These are phyloP conservation scores for Aspergillus bertholletiae DNA, from an alignment of 495 filamentous ascomycete species.

Conservation along the genomic window DNA sequence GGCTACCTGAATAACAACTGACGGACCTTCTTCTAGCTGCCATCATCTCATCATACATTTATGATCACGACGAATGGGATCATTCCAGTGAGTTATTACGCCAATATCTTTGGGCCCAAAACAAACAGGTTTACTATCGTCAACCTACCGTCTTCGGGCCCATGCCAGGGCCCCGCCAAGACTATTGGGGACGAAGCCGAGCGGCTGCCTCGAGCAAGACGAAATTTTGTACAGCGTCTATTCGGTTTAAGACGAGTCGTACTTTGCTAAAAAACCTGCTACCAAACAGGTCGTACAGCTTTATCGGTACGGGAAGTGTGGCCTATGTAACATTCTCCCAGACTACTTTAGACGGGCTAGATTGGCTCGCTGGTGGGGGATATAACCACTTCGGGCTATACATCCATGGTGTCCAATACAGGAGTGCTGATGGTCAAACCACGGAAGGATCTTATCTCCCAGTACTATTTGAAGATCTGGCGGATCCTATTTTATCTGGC, in stretches of 20 bases:
- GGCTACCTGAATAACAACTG: background rate
- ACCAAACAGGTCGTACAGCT: constrained; percentile 38
- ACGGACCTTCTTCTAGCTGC: constrained; percentile 30
- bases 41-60: constrained; percentile 51
- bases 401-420: constrained; percentile 55
- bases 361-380: constrained; percentile 53
- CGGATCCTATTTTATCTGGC: constrained; percentile 51
- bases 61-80: constrained; percentile 58
- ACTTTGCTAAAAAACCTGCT: constrained; percentile 57
- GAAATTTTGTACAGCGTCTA: constrained; percentile 48
- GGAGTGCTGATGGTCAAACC: constrained; percentile 42
- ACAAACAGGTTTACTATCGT: constrained; percentile 42
- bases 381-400: constrained; percentile 56
- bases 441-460: constrained; percentile 51
- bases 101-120: constrained; percentile 40
- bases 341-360: constrained; percentile 47
- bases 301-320: constrained; percentile 45
- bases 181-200: constrained; percentile 24
- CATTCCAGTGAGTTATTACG: constrained; percentile 47
- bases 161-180: constrained; percentile 51
- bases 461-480: constrained; percentile 49
- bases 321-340: constrained; percentile 47
- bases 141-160: constrained; percentile 56
- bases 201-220: constrained; percentile 24
- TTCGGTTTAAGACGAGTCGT: constrained; percentile 55